Base-by-base conservation (phyloP, 2,329 filamentous ascomycete genomes). In the Colletotrichum eremochloae region DNA sequence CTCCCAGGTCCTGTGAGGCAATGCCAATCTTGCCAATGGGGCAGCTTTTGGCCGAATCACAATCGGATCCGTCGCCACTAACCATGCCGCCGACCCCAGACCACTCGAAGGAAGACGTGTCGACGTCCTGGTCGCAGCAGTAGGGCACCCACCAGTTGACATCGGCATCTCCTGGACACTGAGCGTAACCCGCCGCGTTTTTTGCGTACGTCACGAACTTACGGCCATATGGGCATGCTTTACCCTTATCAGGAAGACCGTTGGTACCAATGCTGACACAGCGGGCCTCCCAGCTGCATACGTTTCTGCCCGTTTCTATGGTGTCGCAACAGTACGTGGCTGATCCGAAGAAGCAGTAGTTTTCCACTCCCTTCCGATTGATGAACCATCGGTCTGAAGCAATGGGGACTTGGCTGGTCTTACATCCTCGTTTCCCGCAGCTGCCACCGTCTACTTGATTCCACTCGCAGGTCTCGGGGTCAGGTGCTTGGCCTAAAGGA, bases 171-270 rank as follows among this genome's bases (percentile, higher is more conserved):
- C 52, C 52, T 29, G 33, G 8, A 24, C 52, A 55, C 5, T 29
- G 12, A 12, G 29, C 52, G 20, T 29, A 8, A 29, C 24, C 52
- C 2, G 52, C 12, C 9, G 52, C 24, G 29, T 36, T 14, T 29
- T 55, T 55, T 55, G 52, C 52, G 52, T 55, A 55, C 12, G 52
- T 55, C 29, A 55, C 52, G 52, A 55, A 55, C 52, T 55, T 55
- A 29, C 52, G 52, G 29, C 52, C 52, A 12, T n/a, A 5, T 24
- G 52, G 36, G 29, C 52, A 55, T n/a, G 36, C 29, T 11, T 36
- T 55, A 29, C 36, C 20, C 20, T 2, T 5, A 24, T 55, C 14
- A 24, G 24, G 52, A n/a, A 55, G 29, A 7, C 52, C 52, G 52
- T 55, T 55, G 29, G 52, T 29, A 15, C 36, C 56, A 20, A 46